Conservation (phyloP, 192 early-diverging fungal species). For the Cetraspora pellucida region DNA sequence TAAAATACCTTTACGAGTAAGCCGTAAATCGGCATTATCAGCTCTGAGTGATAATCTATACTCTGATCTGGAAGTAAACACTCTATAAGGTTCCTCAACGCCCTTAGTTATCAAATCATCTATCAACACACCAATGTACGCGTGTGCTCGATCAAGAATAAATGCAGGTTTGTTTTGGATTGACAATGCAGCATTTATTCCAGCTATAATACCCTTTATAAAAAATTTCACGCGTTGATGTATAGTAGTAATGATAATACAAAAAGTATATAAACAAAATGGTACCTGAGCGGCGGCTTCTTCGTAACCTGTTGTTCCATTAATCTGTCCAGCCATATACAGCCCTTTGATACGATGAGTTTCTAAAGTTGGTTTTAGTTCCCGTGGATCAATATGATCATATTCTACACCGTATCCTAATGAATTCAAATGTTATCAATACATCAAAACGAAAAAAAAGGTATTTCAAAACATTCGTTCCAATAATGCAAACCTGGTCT, state of each 20-base stretch:
- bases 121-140: slow-evolving; percentile 80
- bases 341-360: slow-evolving; percentile 77
- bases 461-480: neutral
- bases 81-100: slow-evolving; percentile 80
- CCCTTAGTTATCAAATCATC: slow-evolving; percentile 83
- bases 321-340: slow-evolving; percentile 84
- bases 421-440: neutral
- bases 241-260: neutral
- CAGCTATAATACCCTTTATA: slow-evolving; percentile 66
- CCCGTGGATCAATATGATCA: slow-evolving; percentile 82
- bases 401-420: slow-evolving; percentile 84
- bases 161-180: slow-evolving; percentile 57
- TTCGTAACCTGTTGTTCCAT: slow-evolving; percentile 87
- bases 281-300: slow-evolving; percentile 73
- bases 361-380: slow-evolving; percentile 73
- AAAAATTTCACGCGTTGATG: neutral
- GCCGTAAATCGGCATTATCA: slow-evolving; percentile 77
- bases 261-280: neutral
- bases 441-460: neutral
- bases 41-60: slow-evolving; percentile 75
- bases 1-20: slow-evolving; percentile 64
- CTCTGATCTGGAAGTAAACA: slow-evolving; percentile 83
- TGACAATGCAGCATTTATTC: slow-evolving; percentile 74
- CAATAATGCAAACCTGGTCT: slow-evolving; percentile 52
- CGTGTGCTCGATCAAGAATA: slow-evolving; percentile 72